Base-by-base conservation (phyloP, 1,284 basidiomycete species). In the Volvariella volvacea region DNA sequence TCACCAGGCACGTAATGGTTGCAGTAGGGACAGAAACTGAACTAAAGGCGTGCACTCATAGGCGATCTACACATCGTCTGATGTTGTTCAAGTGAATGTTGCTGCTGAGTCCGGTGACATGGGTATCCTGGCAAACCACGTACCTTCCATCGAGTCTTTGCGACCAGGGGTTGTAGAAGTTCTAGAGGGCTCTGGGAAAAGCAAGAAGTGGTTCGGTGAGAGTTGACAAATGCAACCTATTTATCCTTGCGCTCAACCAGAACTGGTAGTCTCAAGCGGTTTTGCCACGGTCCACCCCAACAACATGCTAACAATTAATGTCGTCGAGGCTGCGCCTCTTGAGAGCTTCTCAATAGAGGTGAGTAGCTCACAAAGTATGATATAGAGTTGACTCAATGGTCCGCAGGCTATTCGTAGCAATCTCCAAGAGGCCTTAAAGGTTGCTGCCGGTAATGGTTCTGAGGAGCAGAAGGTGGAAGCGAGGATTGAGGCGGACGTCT, bases 251-350 rank as follows among this genome's bases (percentile, higher is more conserved):
- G 12, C 14, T n/a, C n/a, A n/a, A n/a, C n/a, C n/a, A n/a, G n/a
- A n/a, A n/a, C n/a, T n/a, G n/a, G n/a, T n/a, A 98, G 96, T 92
- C 44, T 97, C 95, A 48, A 88, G 91, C 52, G 96, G 96, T 48
- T 98, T 99, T 63, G 95, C 96, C 46, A 97, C 89, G 48, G 91
- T 99, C 42, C 96, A 99, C 70, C 91, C 92, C 42, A 93, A 94
- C 74, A 99, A 98, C 79, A 84, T 80, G 56, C 74, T 99, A 48
- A 97, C 95, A 37, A 88, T 99, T 65, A 99, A 99, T 70, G 92
- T 88, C 50, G 86, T 99, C 45, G 96, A 99, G 76, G 96, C 90
- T 50, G 95, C 93, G 57, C 84, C 91, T 38, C 72, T 99, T 28
- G 93, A 96, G 50, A 74, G 85, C 45, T 98, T 96, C 69, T 94